phyloP scores from a whole-genome alignment of 306 rosid species.

The Quercus ilex region DNA sequence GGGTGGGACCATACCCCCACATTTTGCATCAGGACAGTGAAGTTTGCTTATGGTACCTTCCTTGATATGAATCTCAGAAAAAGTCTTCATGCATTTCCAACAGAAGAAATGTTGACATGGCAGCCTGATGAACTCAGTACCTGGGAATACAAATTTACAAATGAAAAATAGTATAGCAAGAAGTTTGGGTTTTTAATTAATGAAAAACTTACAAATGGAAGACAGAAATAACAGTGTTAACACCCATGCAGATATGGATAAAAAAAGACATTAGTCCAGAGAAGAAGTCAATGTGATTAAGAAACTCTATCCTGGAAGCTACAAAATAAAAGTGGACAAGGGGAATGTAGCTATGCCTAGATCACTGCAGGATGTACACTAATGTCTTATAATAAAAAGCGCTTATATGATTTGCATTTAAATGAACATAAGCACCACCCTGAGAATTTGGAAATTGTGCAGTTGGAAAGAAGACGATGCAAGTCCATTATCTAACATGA shows the following conservation, averaged over 20 bases:
- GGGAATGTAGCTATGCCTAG: no score
- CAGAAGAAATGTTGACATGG: constrained; percentile 88
- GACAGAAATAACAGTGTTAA: background rate
- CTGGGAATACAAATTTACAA: constrained; percentile 45
- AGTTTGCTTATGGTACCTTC: constrained; percentile 80
- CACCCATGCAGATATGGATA: background rate
- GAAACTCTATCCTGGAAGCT: background rate
- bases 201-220: constrained; percentile 3
- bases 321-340: background rate
- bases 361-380: no score
- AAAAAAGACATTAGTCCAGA: background rate
- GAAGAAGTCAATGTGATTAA: background rate
- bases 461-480: no score
- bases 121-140: constrained; percentile 58
- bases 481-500: no score
- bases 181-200: background rate
- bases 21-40: constrained; percentile 68
- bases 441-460: no score
- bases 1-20: constrained; percentile 70
- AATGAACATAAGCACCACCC: no score
- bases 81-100: constrained; percentile 80
- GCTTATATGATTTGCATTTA: no score
- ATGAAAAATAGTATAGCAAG: constrained; percentile 9
- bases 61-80: constrained; percentile 64
- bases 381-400: no score